Percentiles rank a stretch among this genome's conserved stretches.
Evolutionary conservation across 2,329 filamentous ascomycete species (phyloP).

Genomic region (Cladosporium sphaerospermum): DNA sequence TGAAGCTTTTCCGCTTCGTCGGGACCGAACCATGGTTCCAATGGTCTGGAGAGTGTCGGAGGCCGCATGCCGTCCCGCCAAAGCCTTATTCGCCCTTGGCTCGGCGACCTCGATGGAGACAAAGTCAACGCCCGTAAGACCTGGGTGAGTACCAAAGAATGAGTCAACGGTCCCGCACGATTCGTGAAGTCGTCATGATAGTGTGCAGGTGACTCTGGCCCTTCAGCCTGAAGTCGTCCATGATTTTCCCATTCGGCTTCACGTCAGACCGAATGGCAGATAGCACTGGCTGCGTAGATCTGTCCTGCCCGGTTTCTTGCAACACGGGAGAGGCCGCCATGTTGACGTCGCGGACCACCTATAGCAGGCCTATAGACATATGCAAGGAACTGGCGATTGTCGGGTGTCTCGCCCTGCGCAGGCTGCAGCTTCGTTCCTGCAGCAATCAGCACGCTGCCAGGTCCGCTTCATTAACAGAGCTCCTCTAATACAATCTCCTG

Average conservation of each 20-base stretch:
- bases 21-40: conserved; percentile 7
- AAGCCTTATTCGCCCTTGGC: background rate
- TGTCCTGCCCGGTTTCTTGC: too few relatives aligned
- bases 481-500: background rate
- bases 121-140: background rate
- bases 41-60: conserved; percentile 1
- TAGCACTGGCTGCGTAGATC: too few relatives aligned
- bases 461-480: background rate
- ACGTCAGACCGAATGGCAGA: too few relatives aligned
- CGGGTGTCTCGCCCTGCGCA: background rate
- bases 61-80: background rate
- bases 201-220: background rate
- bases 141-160: background rate
- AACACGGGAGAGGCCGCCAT: too few relatives aligned
- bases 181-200: conserved; percentile 3
- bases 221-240: background rate
- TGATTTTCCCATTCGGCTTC: background rate
- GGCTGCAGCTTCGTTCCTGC: conserved; percentile 11
- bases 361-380: too few relatives aligned
- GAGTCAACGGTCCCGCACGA: background rate
- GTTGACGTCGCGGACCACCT: too few relatives aligned
- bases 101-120: background rate
- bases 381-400: too few relatives aligned
- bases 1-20: conserved; percentile 7
- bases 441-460: conserved; percentile 4